A percentile compares a stretch with the other conserved stretches of the same genome.
Conservation (phyloP, 495 filamentous ascomycete species). For the Opeltia flavorubescens region DNA sequence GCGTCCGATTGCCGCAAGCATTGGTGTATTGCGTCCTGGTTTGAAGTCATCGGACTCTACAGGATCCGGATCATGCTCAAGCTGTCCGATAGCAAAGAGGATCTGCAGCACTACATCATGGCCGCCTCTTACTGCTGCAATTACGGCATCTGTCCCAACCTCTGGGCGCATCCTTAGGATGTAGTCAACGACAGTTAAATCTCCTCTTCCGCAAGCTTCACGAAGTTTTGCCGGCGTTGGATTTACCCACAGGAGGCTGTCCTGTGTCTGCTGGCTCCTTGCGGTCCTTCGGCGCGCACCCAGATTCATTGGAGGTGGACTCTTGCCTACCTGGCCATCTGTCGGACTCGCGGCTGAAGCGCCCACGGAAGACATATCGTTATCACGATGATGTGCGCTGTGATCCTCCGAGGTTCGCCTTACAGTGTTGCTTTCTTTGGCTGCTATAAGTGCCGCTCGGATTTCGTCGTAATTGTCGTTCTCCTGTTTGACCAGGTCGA, state of each 20-base stretch:
- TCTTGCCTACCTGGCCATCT: conserved; percentile 36
- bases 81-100: conserved; percentile 64
- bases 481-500: conserved; percentile 64
- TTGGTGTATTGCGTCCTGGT: conserved; percentile 61
- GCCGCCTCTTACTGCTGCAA: conserved; percentile 83
- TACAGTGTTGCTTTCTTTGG: conserved; percentile 26
- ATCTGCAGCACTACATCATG: conserved; percentile 77
- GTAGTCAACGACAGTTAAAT: conserved; percentile 61
- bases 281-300: conserved; percentile 36
- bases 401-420: conserved; percentile 53
- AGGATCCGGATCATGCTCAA: conserved; percentile 67
- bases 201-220: conserved; percentile 68
- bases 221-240: conserved; percentile 56
- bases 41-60: conserved; percentile 29
- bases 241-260: conserved; percentile 48
- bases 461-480: conserved; percentile 49
- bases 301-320: conserved; percentile 22
- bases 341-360: conserved; percentile 52
- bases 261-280: conserved; percentile 44
- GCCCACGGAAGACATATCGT: conserved; percentile 50
- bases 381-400: conserved; percentile 32
- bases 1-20: conserved; percentile 85
- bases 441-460: conserved; percentile 31
- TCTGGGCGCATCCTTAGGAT: conserved; percentile 63
- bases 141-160: conserved; percentile 72